phyloP scores from a whole-genome alignment of 140 eudicot species.

The Oenanthe javanica region DNA sequence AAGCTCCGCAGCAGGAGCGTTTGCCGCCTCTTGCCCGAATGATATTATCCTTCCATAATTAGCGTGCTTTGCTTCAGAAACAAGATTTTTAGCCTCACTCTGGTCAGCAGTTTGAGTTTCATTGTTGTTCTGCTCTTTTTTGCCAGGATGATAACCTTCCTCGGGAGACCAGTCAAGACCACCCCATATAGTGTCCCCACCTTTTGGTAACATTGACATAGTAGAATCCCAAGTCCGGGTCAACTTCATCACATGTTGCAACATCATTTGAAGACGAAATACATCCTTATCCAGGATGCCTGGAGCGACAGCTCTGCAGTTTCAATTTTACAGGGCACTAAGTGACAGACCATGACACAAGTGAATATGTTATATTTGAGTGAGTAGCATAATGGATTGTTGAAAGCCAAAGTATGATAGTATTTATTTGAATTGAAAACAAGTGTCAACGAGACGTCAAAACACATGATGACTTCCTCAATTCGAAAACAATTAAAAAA shows the following conservation, averaged over 20 bases:
- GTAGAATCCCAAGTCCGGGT: conserved; percentile 99
- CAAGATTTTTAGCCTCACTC: conserved; percentile 19
- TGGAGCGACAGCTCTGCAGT: conserved; percentile 83
- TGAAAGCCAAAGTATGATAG: neutral
- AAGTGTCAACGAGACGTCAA: neutral
- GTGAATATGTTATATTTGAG: neutral
- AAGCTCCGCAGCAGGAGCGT: conserved; percentile 57
- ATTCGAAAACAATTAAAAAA: neutral
- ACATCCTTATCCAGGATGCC: conserved; percentile 82
- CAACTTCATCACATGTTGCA: conserved; percentile 90
- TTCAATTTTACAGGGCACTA: neutral
- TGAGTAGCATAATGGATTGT: neutral
- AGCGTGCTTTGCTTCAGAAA: conserved; percentile 32
- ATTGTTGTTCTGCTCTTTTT: conserved; percentile 40
- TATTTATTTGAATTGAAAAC: neutral
- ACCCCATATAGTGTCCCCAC: conserved; percentile 99
- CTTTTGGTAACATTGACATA: conserved; percentile 98
- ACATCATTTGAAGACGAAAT: conserved; percentile 73
- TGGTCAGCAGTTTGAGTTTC: conserved; percentile 25
- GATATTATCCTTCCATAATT: conserved; percentile 87
- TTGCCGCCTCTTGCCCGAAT: conserved; percentile 71
- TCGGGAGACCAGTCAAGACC: conserved; percentile 92
- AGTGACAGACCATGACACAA: neutral
- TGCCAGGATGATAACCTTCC: conserved; percentile 52
- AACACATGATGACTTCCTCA: neutral